A percentile compares a stretch with the other conserved stretches of the same genome.
Conservation (phyloP, 1,139 yeast species). For the Candida tropicalis region DNA sequence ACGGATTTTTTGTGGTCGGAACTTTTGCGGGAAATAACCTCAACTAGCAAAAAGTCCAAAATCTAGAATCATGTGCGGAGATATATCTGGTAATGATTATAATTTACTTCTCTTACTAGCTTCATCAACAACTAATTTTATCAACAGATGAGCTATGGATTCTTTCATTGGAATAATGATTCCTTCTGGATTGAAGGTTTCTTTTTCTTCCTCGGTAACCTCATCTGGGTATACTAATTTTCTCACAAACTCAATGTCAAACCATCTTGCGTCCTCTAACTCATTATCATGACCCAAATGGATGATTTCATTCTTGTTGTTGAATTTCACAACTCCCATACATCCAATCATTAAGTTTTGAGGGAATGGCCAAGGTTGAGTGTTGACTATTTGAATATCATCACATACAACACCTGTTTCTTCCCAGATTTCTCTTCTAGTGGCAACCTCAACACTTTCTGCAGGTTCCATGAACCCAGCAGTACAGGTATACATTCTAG, state of each 20-base stretch:
- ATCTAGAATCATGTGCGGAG: no score
- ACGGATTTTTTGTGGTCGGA: no score
- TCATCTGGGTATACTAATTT: constrained; percentile 44
- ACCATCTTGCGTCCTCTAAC: constrained; percentile 84
- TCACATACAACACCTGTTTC: constrained; percentile 83
- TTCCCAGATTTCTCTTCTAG: constrained; percentile 90
- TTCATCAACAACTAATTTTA: constrained; percentile 50
- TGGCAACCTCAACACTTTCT: constrained; percentile 87
- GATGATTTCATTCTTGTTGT: constrained; percentile 61
- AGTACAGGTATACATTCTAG: constrained; percentile 74
- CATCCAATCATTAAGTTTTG: constrained; percentile 94
- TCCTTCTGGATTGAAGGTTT: constrained; percentile 40
- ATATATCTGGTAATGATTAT: background rate
- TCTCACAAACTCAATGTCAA: constrained; percentile 56
- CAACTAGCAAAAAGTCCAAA: no score
- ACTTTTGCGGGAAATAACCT: no score
- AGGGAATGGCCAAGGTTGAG: constrained; percentile 98
- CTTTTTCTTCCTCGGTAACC: constrained; percentile 17
- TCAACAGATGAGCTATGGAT: constrained; percentile 45
- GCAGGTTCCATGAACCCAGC: constrained; percentile 97
- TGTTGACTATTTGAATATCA: constrained; percentile 59
- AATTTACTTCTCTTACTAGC: constrained; percentile 18
- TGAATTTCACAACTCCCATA: constrained; percentile 68
- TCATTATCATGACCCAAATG: constrained; percentile 83
- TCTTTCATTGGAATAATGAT: constrained; percentile 44